Base-by-base conservation (phyloP, 139 green algal genomes). In the Pedinophyceae sp. region DNA sequence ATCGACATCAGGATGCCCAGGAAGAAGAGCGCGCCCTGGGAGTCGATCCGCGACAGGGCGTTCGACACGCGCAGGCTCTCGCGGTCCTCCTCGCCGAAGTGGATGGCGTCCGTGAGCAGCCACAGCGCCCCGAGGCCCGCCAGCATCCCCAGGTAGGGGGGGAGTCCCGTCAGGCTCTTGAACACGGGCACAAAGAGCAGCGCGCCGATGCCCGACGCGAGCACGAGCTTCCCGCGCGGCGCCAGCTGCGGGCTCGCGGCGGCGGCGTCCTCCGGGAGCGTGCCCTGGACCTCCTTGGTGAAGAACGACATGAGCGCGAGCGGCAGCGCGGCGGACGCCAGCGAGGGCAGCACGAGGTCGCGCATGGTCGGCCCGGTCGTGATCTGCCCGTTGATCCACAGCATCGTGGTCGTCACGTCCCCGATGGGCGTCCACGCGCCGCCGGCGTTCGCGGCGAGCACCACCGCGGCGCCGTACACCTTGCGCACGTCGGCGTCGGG, bases 321-420 rank as follows among this genome's bases (percentile, higher is more conserved):
- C 18, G 74, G 75, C 16, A 84, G 54, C 2, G 56, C 40, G 24
- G 74, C 28, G 25, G 61, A 78, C 15, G 72, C 65, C 22, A 61
- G 3, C n/a, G 27, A 58, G 18, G 72, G 72, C 7, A 77, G 52
- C 4, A 74, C 46, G 27, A 80, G 51, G 52, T 66, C 58, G 4
- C 30, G 25, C 68, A 87, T 83, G 20, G 78, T 87, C 22, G 61
- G 27, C 3, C 61, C 2, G 24, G 78, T 71, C 6, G 67, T 66
- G 40, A 87, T 70, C 41, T 87, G 71, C 41, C 78, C 79, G 55
- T 78, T 62, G 30, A 87, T 78, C 78, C 78, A 87, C 40, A 87
- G 72, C 79, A 87, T 87, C 25, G 75, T 87, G 26, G 79, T 87
- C 25, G 78, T 87, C 3, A 84, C 71, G 38, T 84, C 75, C 2